Evolutionary conservation across 768 basidiomycete species (phyloP).

Genomic region (Lanmaoa pseudosensibilis): DNA sequence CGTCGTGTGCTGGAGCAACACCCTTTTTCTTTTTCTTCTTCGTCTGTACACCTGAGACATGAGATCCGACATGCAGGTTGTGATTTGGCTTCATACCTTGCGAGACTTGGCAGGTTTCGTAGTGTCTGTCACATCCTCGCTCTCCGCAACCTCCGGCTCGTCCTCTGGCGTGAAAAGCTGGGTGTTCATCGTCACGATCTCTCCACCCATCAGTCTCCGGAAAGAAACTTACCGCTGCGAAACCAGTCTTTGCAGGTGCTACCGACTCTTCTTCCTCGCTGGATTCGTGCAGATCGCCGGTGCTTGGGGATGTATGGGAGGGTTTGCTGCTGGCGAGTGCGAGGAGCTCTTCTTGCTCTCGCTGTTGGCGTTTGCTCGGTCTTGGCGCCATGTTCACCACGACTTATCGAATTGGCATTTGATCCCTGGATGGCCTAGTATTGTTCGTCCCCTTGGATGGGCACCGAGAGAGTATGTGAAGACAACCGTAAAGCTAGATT

Average conservation of each 20-base stretch:
- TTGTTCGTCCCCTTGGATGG: background rate
- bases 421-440: background rate
- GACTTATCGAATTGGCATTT: constrained; percentile 1
- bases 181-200: constrained; percentile 21
- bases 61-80: background rate
- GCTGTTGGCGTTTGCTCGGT: constrained; percentile 82
- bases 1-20: background rate
- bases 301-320: background rate
- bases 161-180: constrained; percentile 45
- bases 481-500: background rate
- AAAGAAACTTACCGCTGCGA: constrained; percentile 44
- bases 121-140: constrained; percentile 22
- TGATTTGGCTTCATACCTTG: constrained; percentile 19
- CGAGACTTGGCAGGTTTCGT: constrained; percentile 20
- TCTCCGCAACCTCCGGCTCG: constrained; percentile 20
- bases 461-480: too few relatives aligned
- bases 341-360: constrained; percentile 79
- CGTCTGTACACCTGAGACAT: constrained; percentile 17
- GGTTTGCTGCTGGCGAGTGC: constrained; percentile 42
- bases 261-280: constrained; percentile 45
- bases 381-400: constrained; percentile 58
- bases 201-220: constrained; percentile 1
- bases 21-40: constrained; percentile 45
- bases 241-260: constrained; percentile 31
- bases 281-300: constrained; percentile 22